These are phyloP conservation scores for Nannochloropsis salina DNA, from an alignment of 108 stramenopile species.

Conservation along the genomic window DNA sequence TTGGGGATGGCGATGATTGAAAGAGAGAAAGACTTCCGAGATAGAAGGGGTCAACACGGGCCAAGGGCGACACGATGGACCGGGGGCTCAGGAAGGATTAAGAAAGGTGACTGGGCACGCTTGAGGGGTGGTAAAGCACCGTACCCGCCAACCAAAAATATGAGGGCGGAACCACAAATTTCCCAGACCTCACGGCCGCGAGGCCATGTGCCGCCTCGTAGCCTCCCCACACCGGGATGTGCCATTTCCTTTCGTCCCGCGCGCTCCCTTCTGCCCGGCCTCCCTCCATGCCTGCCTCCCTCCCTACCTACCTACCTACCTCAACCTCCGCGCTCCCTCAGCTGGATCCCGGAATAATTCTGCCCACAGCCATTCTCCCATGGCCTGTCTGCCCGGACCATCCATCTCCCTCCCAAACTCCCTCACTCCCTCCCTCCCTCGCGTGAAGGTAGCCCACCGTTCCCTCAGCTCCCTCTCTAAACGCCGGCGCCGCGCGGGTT, in stretches of 20 bases:
- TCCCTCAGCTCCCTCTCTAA: not conserved
- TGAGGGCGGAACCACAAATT: no score
- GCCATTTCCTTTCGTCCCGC: not conserved
- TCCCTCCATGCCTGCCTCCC: no score
- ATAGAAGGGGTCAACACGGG: no score
- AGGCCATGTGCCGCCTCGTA: no score
- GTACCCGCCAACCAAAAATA: no score
- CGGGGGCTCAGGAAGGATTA: not conserved
- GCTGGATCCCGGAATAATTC: not conserved
- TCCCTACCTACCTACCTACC: not conserved
- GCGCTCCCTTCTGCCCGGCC: not conserved
- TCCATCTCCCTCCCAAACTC: not conserved
- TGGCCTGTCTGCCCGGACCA: not conserved
- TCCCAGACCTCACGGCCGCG: no score
- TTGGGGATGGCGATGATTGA: no score
- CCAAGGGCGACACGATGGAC: not conserved
- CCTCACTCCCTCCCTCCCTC: not conserved
- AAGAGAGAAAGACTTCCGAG: no score
- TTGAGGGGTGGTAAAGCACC: no score
- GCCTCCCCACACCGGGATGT: no score
- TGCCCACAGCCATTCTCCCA: not conserved
- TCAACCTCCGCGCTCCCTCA: not conserved
- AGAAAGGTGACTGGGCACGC: not conserved
- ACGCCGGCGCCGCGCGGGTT: not conserved
- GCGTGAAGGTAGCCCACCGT: not conserved